Base-by-base conservation (phyloP, 345 rosid genomes). In the Iberis pinnata region DNA sequence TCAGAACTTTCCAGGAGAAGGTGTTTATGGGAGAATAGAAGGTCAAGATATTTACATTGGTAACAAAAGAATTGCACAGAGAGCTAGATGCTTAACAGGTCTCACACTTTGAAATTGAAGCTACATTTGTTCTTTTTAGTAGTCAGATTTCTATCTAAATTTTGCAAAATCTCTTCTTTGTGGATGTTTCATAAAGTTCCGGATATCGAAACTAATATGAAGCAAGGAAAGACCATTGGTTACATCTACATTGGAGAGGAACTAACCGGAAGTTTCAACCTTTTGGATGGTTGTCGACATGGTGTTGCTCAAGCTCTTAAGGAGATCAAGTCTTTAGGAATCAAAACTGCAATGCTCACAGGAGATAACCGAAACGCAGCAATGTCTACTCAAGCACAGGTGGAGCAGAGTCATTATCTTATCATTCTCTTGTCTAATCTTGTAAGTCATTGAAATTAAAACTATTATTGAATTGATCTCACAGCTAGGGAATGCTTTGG, bases 1-100 rank as follows among this genome's bases (percentile, higher is more conserved):
- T 57, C 72, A 77, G 20, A 90, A 75, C 60, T 82, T 68, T 45
- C 98, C 98, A 0, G 98, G 98, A 17, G 89, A 90, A 78, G 98
- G 96, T 18, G 69, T 90, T 38, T 72, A 50, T 53, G 98, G 98
- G 4, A 87, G 48, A 63, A 81, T 86, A 65, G 89, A 78, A 24
- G 83, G 82, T 12, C 68, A 69, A 49, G 67, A 73, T 24, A 57
- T 90, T 22, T 86, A 72, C 68, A 82, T 90, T 45, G 98, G 96
- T 24, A 87, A 76, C 73, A 74, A 52, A 72, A 82, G 67, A 67
- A 75, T 90, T 37, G 83, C 83, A 15, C 43, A n/a, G 7, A 82
- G 83, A 78, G 83, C 92, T 72, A 77, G 81, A 0, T 64, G 70
- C 50, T 61, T 45, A 72, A 47, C 76, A 54, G 86, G 95, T 89